phyloP scores from a whole-genome alignment of 2,329 filamentous ascomycete genomes.

The Stagonosporopsis tanaceti region DNA sequence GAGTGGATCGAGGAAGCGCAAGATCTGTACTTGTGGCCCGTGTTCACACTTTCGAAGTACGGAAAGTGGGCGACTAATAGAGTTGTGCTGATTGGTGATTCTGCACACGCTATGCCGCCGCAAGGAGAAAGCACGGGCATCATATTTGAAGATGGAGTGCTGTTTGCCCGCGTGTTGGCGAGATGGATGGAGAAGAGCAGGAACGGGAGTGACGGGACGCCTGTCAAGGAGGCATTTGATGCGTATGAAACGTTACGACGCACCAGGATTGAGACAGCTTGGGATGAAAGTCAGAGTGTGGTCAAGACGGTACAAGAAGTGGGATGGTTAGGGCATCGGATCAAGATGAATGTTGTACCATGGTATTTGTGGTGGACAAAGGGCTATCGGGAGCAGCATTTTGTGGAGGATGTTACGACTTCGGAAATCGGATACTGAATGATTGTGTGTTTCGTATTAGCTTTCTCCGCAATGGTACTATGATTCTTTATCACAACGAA shows the following conservation, averaged over 20 bases:
- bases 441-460: neutral
- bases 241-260: constrained; percentile 58
- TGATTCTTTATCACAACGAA: neutral
- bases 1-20: constrained; percentile 53
- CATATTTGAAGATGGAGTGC: constrained; percentile 61
- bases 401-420: constrained; percentile 56
- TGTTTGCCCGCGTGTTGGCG: constrained; percentile 56
- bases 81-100: constrained; percentile 56
- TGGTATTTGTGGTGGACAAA: constrained; percentile 59
- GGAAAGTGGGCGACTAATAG: constrained; percentile 56
- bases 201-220: constrained; percentile 27
- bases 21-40: constrained; percentile 57
- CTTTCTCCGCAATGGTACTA: neutral
- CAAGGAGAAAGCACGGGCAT: constrained; percentile 61
- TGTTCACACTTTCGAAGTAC: constrained; percentile 54
- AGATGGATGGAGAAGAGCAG: constrained; percentile 53
- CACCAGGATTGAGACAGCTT: constrained; percentile 55
- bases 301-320: constrained; percentile 56
- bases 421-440: constrained; percentile 34
- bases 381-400: constrained; percentile 53
- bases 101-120: constrained; percentile 60
- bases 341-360: constrained; percentile 56
- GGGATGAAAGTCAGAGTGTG: constrained; percentile 57
- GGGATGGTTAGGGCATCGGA: constrained; percentile 55
- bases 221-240: constrained; percentile 56